Evolutionary conservation across 768 basidiomycete species (phyloP).

Genomic region (Phlebiopsis gigantea): DNA sequence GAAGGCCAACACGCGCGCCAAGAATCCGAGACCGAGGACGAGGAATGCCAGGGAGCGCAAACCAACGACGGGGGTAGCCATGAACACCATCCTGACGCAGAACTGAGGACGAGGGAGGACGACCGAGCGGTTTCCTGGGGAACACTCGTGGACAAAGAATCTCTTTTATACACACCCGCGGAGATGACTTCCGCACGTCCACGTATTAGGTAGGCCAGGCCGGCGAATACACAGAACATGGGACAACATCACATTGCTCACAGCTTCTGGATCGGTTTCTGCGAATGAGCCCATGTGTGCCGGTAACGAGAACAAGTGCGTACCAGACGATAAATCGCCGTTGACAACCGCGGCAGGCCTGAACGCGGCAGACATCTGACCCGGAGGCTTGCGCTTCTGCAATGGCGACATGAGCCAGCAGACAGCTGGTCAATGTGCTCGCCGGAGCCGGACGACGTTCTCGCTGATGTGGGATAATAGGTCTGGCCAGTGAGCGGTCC

Average conservation of each 20-base stretch:
- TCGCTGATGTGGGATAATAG: neutral
- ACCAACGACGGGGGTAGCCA: constrained; percentile 2
- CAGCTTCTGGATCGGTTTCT: neutral
- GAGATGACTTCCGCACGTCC: constrained; percentile 1
- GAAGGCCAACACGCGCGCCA: constrained; percentile 33
- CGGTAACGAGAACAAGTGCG: constrained; percentile 1
- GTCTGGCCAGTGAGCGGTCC: neutral
- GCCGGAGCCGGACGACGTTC: neutral
- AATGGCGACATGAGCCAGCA: constrained; percentile 2
- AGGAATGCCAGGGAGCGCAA: constrained; percentile 12
- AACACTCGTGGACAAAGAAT: neutral
- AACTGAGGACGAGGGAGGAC: constrained; percentile 3
- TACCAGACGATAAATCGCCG: constrained; percentile 6
- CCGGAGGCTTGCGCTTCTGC: constrained; percentile 2
- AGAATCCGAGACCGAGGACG: constrained; percentile 5
- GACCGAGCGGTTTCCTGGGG: constrained; percentile 3
- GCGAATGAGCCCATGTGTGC: neutral
- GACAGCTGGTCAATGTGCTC: neutral
- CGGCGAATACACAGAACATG: neutral
- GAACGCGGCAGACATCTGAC: constrained; percentile 5
- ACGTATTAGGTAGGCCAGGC: neutral
- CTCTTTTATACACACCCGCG: neutral
- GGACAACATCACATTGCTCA: neutral
- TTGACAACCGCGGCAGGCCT: neutral
- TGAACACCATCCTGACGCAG: constrained; percentile 1